Base-by-base conservation (phyloP, 192 early-diverging fungal genomes). In the Rhizoclosmatium globosum region DNA sequence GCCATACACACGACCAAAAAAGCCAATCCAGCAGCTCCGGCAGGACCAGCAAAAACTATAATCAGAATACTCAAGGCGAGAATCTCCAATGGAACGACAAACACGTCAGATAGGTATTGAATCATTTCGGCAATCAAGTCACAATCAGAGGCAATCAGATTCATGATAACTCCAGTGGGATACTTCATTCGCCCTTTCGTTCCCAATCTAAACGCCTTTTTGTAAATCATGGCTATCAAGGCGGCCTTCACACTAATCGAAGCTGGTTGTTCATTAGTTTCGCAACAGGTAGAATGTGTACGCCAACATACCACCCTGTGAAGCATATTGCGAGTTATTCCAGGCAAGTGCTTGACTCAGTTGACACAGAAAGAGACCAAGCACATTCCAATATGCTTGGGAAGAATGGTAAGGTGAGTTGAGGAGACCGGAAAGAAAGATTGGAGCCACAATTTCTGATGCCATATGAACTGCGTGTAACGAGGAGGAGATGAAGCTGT, bases 51-150 rank as follows among this genome's bases (percentile, higher is more conserved):
- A 31, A 82, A 77, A 19, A 68, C 48, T 48, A 82, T 72, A 31
- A 89, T 80, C 23, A 88, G 73, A 53, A 88, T 88, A 15, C 94
- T 76, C 1, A 91, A 87, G 43, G 92, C 47, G 6, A 70, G 41
- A 17, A 95, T 90, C 83, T 94, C 92, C 64, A 93, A 74, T 23
- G 72, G 72, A 4, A 74, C 7, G 3, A n/a, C 19, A 44, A 74
- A 62, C 11, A 74, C 72, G 43, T 74, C 72, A 9, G 72, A 43
- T 17, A 74, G 46, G 46, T 45, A 74, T 74, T 74, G 72, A 0
- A 74, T 23, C 1, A 91, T 89, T 68, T 85, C 70, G 15, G 41
- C 3, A 46, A 74, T 74, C 3, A 62, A 56, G 15, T 43, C 38
- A 3, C 72, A 74, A 45, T 74, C 72, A 9, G 72, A 62, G 2